Evolutionary conservation across 257 asterid species (phyloP).

Genomic region (Agastache rugosa): DNA sequence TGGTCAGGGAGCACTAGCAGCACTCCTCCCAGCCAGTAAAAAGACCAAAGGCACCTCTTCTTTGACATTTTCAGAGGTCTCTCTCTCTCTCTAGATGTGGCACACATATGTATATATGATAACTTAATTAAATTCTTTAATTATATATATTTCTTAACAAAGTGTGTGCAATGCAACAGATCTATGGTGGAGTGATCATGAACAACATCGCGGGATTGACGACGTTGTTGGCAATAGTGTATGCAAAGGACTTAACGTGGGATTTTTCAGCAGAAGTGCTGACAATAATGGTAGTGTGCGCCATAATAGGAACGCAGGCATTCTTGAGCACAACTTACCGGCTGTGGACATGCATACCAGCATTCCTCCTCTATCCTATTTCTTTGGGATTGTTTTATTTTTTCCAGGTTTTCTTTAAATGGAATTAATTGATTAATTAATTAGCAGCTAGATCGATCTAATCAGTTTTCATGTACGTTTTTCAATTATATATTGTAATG

Average conservation of each 20-base stretch:
- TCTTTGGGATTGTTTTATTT: slow-evolving; percentile 52
- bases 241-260: slow-evolving; percentile 62
- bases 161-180: background rate
- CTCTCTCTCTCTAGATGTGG: background rate
- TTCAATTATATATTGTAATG: no score
- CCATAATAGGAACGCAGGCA: slow-evolving; percentile 52
- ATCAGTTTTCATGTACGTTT: slow-evolving; percentile 2
- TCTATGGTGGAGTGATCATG: slow-evolving; percentile 50
- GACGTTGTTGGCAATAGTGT: slow-evolving; percentile 53
- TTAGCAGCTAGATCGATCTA: background rate
- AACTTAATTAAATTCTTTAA: no score
- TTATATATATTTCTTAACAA: no score
- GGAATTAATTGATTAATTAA: slow-evolving; percentile 37
- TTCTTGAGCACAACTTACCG: slow-evolving; percentile 48
- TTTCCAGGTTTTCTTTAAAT: slow-evolving; percentile 42
- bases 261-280: slow-evolving; percentile 71
- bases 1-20: slow-evolving; percentile 51
- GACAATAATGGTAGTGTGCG: slow-evolving; percentile 50
- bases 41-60: slow-evolving; percentile 60
- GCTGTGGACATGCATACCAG: slow-evolving; percentile 58
- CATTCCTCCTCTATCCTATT: slow-evolving; percentile 59
- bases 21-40: slow-evolving; percentile 60
- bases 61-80: slow-evolving; percentile 78
- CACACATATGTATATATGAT: background rate
- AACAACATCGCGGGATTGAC: slow-evolving; percentile 66